Percentiles rank a stretch among this genome's conserved stretches.
Evolutionary conservation across 225 moss, liverwort and hornwort species (phyloP).

Genomic region (Asterella californica): DNA sequence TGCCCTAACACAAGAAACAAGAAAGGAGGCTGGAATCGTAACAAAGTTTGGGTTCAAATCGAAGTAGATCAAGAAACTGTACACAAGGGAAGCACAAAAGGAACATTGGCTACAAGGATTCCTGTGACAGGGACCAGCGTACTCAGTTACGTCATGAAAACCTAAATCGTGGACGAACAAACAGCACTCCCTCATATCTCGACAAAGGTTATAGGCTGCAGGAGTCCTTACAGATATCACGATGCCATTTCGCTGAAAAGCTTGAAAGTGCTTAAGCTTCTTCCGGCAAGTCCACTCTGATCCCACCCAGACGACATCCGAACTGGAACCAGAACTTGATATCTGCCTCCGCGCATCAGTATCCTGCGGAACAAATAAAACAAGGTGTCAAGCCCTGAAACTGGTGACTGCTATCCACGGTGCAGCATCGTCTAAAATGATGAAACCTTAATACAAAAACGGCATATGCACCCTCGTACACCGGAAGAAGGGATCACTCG

Average conservation of each 20-base stretch:
- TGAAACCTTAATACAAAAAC: no score
- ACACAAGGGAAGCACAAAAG: background rate
- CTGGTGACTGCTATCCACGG: background rate
- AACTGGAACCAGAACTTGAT: slow-evolving; percentile 30
- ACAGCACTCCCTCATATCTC: background rate
- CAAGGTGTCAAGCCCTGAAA: background rate
- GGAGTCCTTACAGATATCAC: slow-evolving; percentile 56
- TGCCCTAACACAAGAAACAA: background rate
- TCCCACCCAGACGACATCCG: slow-evolving; percentile 64
- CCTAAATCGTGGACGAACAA: background rate
- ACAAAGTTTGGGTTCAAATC: background rate
- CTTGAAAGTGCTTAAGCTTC: slow-evolving; percentile 65
- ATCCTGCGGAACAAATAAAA: slow-evolving; percentile 34
- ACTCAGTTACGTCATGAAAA: background rate
- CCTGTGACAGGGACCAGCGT: background rate
- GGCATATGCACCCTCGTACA: no score
- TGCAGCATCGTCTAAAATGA: no score
- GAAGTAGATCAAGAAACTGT: background rate
- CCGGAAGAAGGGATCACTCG: no score
- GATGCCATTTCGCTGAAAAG: slow-evolving; percentile 81
- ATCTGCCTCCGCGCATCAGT: slow-evolving; percentile 45
- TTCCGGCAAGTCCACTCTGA: slow-evolving; percentile 64
- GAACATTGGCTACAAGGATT: background rate
- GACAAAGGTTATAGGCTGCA: background rate
- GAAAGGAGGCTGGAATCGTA: background rate